Base-by-base conservation (phyloP, 768 basidiomycete species). In the Coprinopsis sp. region DNA sequence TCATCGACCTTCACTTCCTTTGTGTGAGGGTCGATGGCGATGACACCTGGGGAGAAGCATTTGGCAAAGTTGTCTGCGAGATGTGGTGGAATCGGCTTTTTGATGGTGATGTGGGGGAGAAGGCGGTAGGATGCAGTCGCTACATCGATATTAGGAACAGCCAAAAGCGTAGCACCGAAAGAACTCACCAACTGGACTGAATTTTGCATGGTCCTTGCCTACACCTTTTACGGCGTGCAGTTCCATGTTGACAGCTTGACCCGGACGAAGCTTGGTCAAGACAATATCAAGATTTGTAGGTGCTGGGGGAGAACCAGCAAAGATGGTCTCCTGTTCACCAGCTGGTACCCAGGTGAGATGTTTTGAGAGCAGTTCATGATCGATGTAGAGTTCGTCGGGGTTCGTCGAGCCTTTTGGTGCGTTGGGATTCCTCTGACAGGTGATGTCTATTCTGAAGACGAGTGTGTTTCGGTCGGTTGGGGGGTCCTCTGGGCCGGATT, bases 101-200 rank as follows among this genome's bases (percentile, higher is more conserved):
- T 70, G 33, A 85, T 82, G 58, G 78, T 77, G 62, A 99, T 87
- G 53, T 87, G 74, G 0, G 96, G 96, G 24, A 96, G 78, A 5
- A 96, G 75, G 40, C 96, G 87, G 61, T 98, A 99, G 1, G 93
- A 90, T 2, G 96, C 95, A 6, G 94, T 97, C 3, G 95, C 95
- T 93, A 51, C 7, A 10, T 33, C 2, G 18, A 14, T 11, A 24
- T 16, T 22, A 3, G 22, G n/a, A 4, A 24, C 27, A 48, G n/a
- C 29, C 21, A 29, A 29, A 46, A 11, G 14, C 1, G 16, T 19
- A 5, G 27, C 6, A 24, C 46, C 4, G 12, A 6, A 36, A 36
- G 3, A 4, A 67, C 79, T 47, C 55, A 89, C 93, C 91, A 42
- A 98, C 96, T 24, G 96, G 93, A 48, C 81, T 90, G 63, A 90